Conservation (phyloP, 2,329 filamentous ascomycete genomes). For the Penicillium concentricum region DNA sequence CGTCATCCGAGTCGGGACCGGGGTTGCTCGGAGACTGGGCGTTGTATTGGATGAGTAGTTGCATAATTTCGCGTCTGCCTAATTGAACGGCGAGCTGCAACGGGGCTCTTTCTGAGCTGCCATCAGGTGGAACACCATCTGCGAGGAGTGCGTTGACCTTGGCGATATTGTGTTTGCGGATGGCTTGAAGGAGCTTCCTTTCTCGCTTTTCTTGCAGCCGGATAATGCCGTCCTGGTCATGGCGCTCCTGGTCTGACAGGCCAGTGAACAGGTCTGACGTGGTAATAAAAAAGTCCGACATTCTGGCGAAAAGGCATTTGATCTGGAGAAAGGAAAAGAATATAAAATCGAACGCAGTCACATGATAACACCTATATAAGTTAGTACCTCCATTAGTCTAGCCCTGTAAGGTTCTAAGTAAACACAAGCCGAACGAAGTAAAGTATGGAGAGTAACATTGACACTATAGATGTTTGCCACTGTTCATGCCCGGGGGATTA, state of each 20-base stretch:
- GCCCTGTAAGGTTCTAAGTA: too few species aligned
- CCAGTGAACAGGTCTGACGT: too few species aligned
- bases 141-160: background rate
- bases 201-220: background rate
- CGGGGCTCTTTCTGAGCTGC: background rate
- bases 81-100: background rate
- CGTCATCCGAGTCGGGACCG: background rate
- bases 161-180: background rate
- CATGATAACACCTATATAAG: too few species aligned
- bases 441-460: too few species aligned
- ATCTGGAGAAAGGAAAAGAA: too few species aligned
- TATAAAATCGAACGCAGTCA: too few species aligned
- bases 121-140: background rate
- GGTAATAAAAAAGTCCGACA: too few species aligned
- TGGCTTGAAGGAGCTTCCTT: background rate
- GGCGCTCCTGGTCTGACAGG: background rate
- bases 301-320: too few species aligned
- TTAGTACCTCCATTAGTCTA: too few species aligned
- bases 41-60: background rate
- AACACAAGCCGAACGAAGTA: too few species aligned
- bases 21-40: background rate
- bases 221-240: background rate
- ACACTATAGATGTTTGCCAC: background rate
- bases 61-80: background rate
- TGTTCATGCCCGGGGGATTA: background rate